Evolutionary conservation across 306 rosid genomes (phyloP).

Genomic region (Dalbergia cultrata): DNA sequence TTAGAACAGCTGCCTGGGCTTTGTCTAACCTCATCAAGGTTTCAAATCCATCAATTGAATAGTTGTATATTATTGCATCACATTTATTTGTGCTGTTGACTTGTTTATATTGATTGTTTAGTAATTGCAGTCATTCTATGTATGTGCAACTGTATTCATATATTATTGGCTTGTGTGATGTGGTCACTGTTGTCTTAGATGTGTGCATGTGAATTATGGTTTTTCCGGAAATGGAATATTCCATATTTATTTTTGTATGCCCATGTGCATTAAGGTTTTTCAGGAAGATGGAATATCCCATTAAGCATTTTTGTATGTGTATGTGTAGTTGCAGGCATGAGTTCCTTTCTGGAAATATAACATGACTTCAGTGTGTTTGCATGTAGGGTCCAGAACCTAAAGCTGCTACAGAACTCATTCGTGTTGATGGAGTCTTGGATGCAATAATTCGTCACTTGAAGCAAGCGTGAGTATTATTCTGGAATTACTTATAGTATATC

Average conservation of each 20-base stretch:
- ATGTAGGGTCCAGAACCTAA: conserved; percentile 89
- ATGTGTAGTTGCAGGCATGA: conserved; percentile 5
- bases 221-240: conserved; percentile 30
- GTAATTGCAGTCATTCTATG: conserved; percentile 28
- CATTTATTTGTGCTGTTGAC: conserved; percentile 19
- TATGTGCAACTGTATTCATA: conserved; percentile 20
- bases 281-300: conserved; percentile 25
- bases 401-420: conserved; percentile 83
- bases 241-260: conserved; percentile 23
- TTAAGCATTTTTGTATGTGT: conserved; percentile 31
- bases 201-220: conserved; percentile 2
- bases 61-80: conserved; percentile 12
- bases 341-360: conserved; percentile 35
- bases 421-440: conserved; percentile 85
- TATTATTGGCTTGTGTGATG: conserved; percentile 33
- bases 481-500: conserved; percentile 29
- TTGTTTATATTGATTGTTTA: conserved; percentile 2
- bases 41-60: conserved; percentile 46
- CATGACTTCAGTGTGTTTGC: conserved; percentile 48
- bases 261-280: conserved; percentile 24
- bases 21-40: conserved; percentile 98
- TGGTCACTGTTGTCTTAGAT: conserved; percentile 23
- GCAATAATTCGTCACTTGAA: conserved; percentile 83
- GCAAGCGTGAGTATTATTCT: conserved; percentile 76
- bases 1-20: conserved; percentile 98